Conservation (phyloP, 2,329 filamentous ascomycete genomes). For the Sclerotinia sclerotiorum region DNA sequence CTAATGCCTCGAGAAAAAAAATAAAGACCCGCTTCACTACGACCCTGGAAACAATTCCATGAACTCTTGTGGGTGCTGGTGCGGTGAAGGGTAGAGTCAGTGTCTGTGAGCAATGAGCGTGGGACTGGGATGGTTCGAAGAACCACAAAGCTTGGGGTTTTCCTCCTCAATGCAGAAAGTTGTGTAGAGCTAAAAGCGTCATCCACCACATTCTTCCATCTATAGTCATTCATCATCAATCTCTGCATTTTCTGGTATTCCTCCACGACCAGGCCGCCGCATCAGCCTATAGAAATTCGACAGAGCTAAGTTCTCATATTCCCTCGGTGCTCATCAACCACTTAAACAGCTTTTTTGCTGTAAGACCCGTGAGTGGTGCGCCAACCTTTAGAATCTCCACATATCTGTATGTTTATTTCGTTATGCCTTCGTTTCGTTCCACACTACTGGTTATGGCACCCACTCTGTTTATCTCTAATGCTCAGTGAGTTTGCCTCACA, state of each 20-base stretch:
- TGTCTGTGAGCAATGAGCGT: conserved; percentile 36
- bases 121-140: conserved; percentile 33
- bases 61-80: conserved; percentile 28
- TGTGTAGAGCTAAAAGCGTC: conserved; percentile 35
- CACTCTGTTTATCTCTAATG: conserved; percentile 31
- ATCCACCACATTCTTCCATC: conserved; percentile 31
- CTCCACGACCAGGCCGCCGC: conserved; percentile 17
- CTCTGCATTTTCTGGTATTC: conserved; percentile 9
- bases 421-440: conserved; percentile 27
- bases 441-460: conserved; percentile 30
- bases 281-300: conserved; percentile 19
- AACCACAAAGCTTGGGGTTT: conserved; percentile 24
- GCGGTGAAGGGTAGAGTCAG: conserved; percentile 30
- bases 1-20: conserved; percentile 25
- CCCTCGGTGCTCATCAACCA: conserved; percentile 28
- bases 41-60: conserved; percentile 29
- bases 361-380: conserved; percentile 34
- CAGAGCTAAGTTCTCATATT: conserved; percentile 11
- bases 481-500: conserved; percentile 25
- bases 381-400: conserved; percentile 31
- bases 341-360: conserved; percentile 27
- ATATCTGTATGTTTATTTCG: conserved; percentile 28
- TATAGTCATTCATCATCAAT: conserved; percentile 22
- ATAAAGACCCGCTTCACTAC: conserved; percentile 31
- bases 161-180: conserved; percentile 26